Base-by-base conservation (phyloP, 768 basidiomycete genomes). In the Clathrus columnatus region DNA sequence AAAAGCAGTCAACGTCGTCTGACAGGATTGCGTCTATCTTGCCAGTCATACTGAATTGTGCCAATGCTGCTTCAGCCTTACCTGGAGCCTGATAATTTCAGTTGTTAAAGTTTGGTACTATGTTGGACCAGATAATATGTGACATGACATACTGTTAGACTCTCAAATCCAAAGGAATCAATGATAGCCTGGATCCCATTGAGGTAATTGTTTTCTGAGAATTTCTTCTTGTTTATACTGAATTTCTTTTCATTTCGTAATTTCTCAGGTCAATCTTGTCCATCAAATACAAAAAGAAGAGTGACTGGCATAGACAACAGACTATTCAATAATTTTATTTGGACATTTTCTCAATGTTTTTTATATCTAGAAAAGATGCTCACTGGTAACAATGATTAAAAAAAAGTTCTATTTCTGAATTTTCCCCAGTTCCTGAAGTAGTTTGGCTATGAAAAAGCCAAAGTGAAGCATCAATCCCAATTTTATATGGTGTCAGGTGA, bases 261-360 rank as follows among this genome's bases (percentile, higher is more conserved):
- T 28, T 63, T 52, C 0, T 55, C 18, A 11, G 77, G 77, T 24
- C 75, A 72, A 14, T 65, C 54, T 0, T 72, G 69, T 0, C 77
- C 78, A 64, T 79, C 76, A 51, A 79, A 79, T 5, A 78, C 74
- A 59, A 79, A 76, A 1, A 78, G 64, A 6, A 70, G 69, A 1
- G 70, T 62, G 23, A 78, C 60, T 0, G 73, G 73, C 24, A 74
- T 63, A 23, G 68, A 57, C 5, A 75, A 58, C 11, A 77, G 65
- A 0, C 66, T 63, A 18, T 21, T 24, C 21, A 29, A 17, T 26
- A 20, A 26, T 2, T 20, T 5, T 8, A 30, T 27, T 29, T 5
- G 49, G 18, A 30, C n/a, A n/a, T n/a, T n/a, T n/a, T n/a, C n/a
- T n/a, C n/a, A n/a, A n/a, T n/a, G n/a, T n/a, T n/a, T n/a, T n/a